Conservation (phyloP, 768 basidiomycete species). For the Termitomyces sp. region DNA sequence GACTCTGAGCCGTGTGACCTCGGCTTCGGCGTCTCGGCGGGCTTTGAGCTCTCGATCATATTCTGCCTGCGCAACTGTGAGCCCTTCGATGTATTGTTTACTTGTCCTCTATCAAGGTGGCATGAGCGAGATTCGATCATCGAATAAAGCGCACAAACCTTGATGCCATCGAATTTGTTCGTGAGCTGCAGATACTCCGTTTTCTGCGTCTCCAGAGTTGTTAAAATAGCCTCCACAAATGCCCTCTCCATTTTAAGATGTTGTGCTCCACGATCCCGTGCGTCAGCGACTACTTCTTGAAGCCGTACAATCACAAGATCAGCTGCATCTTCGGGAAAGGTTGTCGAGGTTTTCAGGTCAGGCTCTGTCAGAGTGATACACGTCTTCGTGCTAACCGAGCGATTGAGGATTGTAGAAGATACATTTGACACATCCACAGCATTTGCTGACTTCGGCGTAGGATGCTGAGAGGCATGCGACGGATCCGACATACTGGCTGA, state of each 20-base stretch:
- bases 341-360: slow-evolving; percentile 20
- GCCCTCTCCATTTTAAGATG: slow-evolving; percentile 69
- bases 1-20: slow-evolving; percentile 80
- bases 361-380: slow-evolving; percentile 44
- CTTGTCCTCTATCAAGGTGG: slow-evolving; percentile 65
- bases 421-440: not conserved
- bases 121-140: not conserved
- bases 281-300: slow-evolving; percentile 56
- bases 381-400: slow-evolving; percentile 13
- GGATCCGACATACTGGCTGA: slow-evolving; percentile 4
- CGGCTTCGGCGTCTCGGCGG: slow-evolving; percentile 87
- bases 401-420: not conserved
- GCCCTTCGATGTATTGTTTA: slow-evolving; percentile 86
- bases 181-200: slow-evolving; percentile 61
- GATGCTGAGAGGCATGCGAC: not conserved
- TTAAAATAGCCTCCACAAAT: slow-evolving; percentile 66
- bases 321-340: slow-evolving; percentile 28
- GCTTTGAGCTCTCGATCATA: slow-evolving; percentile 89
- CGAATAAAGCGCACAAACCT: slow-evolving; percentile 45
- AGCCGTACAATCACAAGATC: slow-evolving; percentile 47
- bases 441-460: not conserved
- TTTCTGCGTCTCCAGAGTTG: slow-evolving; percentile 59
- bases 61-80: slow-evolving; percentile 89
- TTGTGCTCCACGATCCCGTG: slow-evolving; percentile 51
- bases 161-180: slow-evolving; percentile 76